These are phyloP conservation scores for Trichoderma atrobrunneum DNA, from an alignment of 2,329 filamentous ascomycete species.

Conservation along the genomic window DNA sequence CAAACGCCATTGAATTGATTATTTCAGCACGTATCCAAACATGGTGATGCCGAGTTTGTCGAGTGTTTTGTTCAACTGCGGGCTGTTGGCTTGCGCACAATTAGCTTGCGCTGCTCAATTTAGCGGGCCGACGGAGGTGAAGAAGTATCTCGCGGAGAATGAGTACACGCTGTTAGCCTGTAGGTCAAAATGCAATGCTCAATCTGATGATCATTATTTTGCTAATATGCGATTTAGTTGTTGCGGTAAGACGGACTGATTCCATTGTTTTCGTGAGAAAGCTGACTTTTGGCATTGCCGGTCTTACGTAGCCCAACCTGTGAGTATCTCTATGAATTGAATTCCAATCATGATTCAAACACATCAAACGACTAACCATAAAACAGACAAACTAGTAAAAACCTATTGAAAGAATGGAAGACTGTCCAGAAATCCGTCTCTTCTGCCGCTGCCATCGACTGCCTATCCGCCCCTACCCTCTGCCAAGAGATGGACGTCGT, in stretches of 20 bases:
- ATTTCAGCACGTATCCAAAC: neutral
- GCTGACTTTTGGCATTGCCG: neutral
- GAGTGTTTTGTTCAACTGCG: neutral
- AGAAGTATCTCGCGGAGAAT: constrained; percentile 18
- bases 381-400: constrained; percentile 20
- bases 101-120: constrained; percentile 17
- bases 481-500: constrained; percentile 42
- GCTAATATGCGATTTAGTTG: constrained; percentile 13
- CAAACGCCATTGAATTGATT: neutral
- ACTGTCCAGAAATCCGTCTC: constrained; percentile 4
- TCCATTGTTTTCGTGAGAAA: neutral
- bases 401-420: constrained; percentile 24
- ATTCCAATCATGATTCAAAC: neutral
- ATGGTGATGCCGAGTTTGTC: neutral
- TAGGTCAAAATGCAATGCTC: constrained; percentile 24
- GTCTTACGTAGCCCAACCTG: constrained; percentile 17
- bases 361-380: neutral
- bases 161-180: constrained; percentile 33
- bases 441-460: constrained; percentile 40
- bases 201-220: neutral
- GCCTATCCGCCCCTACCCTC: constrained; percentile 33
- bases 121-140: constrained; percentile 14
- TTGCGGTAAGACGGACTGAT: constrained; percentile 16
- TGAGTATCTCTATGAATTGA: neutral
- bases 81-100: constrained; percentile 5